These are phyloP conservation scores for Lathyrus oleraceus DNA, from an alignment of 306 rosid genomes.

Conservation along the genomic window DNA sequence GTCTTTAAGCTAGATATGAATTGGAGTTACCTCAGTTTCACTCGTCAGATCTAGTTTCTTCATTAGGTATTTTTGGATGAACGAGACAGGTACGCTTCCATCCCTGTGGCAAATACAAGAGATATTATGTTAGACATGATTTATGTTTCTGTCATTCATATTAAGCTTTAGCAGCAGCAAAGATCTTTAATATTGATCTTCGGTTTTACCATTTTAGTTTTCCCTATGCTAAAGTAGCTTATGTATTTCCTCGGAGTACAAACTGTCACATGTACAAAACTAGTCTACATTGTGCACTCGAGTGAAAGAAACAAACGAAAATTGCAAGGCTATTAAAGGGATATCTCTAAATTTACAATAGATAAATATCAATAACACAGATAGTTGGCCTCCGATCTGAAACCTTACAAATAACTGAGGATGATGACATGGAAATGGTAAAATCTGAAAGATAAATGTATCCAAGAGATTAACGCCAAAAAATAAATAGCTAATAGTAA, in stretches of 20 bases:
- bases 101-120: constrained; percentile 57
- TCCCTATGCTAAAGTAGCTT: neutral
- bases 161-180: constrained; percentile 19
- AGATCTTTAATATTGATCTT: neutral
- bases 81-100: constrained; percentile 75
- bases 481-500: too few species aligned
- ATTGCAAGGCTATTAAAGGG: neutral
- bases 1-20: constrained; percentile 5
- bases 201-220: neutral
- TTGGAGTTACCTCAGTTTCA: constrained; percentile 69
- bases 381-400: too few species aligned
- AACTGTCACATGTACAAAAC: too few species aligned
- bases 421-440: too few species aligned
- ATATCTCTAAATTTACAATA: neutral
- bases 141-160: neutral
- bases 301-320: neutral
- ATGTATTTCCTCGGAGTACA: neutral
- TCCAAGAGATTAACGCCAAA: too few species aligned
- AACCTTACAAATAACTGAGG: too few species aligned
- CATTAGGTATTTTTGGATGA: constrained; percentile 76
- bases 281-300: neutral
- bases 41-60: constrained; percentile 69
- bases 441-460: too few species aligned
- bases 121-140: constrained; percentile 13
- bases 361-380: neutral